Evolutionary conservation across 257 asterid species (phyloP).

Genomic region (Solanum clarkiae): DNA sequence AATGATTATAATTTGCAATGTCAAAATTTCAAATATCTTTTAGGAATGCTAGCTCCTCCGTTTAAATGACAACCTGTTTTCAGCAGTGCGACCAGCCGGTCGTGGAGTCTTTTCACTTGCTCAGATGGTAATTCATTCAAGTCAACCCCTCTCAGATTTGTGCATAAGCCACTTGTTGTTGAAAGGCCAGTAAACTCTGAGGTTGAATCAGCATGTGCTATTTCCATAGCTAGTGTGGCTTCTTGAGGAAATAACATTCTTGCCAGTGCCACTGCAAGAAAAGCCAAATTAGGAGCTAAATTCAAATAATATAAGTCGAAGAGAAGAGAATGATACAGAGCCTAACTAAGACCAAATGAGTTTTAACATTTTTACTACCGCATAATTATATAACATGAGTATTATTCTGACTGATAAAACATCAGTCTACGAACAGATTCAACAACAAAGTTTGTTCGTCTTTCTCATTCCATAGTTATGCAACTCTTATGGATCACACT

Average conservation of each 20-base stretch:
- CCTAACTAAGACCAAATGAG: not conserved
- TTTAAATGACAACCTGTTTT: conserved; percentile 45
- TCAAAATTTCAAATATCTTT: not conserved
- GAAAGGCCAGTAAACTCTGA: conserved; percentile 57
- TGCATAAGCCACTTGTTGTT: conserved; percentile 30
- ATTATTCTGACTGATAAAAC: not conserved
- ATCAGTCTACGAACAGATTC: not conserved
- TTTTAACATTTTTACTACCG: not conserved
- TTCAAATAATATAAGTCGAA: not conserved
- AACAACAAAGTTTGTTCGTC: not conserved
- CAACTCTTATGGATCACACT: not conserved
- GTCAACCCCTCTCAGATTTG: conserved; percentile 49
- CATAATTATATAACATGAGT: not conserved
- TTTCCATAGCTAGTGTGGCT: conserved; percentile 80
- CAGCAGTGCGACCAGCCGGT: conserved; percentile 55
- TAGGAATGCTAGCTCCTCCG: not conserved
- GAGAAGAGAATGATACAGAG: not conserved
- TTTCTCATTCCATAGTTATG: not conserved
- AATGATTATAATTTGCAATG: not conserved
- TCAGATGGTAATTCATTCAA: conserved; percentile 66
- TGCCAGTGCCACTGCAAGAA: conserved; percentile 77
- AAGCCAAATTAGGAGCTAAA: not conserved
- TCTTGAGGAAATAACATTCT: conserved; percentile 59
- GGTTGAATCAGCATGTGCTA: conserved; percentile 65
- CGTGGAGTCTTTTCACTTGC: conserved; percentile 59